Evolutionary conservation across 148 eudicot genomes (phyloP).

Genomic region (Mesembryanthemum crystallinum): DNA sequence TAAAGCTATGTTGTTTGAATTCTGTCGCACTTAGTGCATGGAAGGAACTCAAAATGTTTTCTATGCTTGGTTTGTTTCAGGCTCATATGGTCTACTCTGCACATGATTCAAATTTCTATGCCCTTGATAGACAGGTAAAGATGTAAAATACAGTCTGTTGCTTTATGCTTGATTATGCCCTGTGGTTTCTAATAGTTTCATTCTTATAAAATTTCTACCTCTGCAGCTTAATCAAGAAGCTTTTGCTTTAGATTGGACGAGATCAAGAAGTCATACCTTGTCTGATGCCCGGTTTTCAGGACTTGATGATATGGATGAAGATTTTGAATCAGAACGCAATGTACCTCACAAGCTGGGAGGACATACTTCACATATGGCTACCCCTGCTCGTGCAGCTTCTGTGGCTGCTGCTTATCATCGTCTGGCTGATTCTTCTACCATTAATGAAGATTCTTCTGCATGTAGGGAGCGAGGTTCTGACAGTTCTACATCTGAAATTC

Average conservation of each 20-base stretch:
- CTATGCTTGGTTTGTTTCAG: slow-evolving; percentile 38
- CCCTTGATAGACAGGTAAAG: slow-evolving; percentile 72
- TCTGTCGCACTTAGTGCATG: background rate
- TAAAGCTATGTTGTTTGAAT: background rate
- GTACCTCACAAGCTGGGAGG: slow-evolving; percentile 74
- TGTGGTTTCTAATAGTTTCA: slow-evolving; percentile 4
- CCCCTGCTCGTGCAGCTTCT: slow-evolving; percentile 71
- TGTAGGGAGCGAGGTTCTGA: slow-evolving; percentile 29
- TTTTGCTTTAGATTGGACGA: slow-evolving; percentile 80
- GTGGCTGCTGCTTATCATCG: slow-evolving; percentile 82
- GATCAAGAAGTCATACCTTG: slow-evolving; percentile 63
- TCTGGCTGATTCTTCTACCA: slow-evolving; percentile 38
- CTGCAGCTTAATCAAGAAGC: slow-evolving; percentile 88
- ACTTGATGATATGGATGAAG: slow-evolving; percentile 38
- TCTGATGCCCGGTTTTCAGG: slow-evolving; percentile 37
- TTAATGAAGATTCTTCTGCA: slow-evolving; percentile 16
- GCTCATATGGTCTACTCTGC: slow-evolving; percentile 87
- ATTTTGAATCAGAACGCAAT: slow-evolving; percentile 31
- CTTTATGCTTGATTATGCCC: background rate
- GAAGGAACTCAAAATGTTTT: slow-evolving; percentile 1
- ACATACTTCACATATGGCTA: slow-evolving; percentile 33
- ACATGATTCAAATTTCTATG: slow-evolving; percentile 76
- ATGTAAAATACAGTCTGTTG: background rate
- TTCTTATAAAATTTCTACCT: slow-evolving; percentile 6
- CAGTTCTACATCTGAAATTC: slow-evolving; percentile 19